Evolutionary conservation across 164 flowering plant genomes (phyloP).

Genomic region (Cinnamomum chago): DNA sequence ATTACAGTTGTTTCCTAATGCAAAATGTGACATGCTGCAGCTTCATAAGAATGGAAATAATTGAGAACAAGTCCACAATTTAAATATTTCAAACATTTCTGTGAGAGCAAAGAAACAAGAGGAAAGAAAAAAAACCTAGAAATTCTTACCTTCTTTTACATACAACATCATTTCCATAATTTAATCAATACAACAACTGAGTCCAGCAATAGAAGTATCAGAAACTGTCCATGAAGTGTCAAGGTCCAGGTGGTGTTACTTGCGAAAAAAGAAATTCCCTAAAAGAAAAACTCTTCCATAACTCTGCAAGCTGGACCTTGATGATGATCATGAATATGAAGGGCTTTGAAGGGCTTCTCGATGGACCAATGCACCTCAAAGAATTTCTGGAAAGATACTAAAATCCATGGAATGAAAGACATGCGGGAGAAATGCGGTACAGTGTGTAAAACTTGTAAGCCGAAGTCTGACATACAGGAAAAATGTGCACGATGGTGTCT

Average conservation of each 20-base stretch:
- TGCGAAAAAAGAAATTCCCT: neutral
- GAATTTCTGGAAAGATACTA: neutral
- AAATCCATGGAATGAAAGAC: no score
- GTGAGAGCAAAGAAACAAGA: neutral
- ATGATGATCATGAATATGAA: neutral
- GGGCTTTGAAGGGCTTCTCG: neutral
- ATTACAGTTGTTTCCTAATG: neutral
- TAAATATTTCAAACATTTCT: neutral
- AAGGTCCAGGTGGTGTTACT: neutral
- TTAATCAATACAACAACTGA: neutral
- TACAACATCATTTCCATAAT: neutral
- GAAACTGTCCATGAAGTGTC: neutral
- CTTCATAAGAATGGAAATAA: neutral
- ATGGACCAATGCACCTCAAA: neutral
- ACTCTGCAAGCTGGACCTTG: neutral
- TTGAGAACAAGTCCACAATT: neutral
- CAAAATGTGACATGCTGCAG: neutral
- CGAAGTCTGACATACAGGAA: neutral
- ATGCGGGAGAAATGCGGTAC: neutral
- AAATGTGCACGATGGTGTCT: neutral
- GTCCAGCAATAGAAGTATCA: neutral
- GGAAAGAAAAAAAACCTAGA: neutral
- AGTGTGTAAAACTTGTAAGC: neutral
- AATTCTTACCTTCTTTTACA: neutral
- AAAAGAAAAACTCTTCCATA: neutral